Conservation (phyloP, 208 protist genomes). For the Polymyxa betae region DNA sequence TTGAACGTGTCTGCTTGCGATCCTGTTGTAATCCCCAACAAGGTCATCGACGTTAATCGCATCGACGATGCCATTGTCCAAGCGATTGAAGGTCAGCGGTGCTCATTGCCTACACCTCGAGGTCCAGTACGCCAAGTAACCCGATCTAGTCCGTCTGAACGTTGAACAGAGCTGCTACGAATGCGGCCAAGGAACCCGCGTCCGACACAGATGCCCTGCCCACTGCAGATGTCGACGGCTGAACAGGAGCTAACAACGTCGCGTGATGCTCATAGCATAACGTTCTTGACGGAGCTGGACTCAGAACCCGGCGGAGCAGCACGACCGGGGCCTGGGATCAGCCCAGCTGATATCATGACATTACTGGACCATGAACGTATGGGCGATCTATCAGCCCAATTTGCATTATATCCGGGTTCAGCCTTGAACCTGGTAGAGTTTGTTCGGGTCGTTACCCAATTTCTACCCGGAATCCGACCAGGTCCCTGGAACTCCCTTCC, state of each 20-base stretch:
- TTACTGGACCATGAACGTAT: constrained; percentile 1
- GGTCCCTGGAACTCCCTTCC: background rate
- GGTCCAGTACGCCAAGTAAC: too few species aligned
- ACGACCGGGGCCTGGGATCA: background rate
- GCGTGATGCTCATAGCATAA: background rate
- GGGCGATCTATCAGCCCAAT: background rate
- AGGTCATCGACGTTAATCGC: background rate
- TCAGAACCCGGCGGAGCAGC: background rate
- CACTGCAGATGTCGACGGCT: too few species aligned
- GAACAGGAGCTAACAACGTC: too few species aligned
- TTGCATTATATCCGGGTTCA: background rate
- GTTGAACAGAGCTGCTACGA: background rate
- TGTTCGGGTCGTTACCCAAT: background rate
- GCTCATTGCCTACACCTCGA: background rate
- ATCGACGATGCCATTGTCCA: background rate
- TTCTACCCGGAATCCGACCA: background rate
- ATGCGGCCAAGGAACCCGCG: background rate
- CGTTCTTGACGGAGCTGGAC: constrained; percentile 7
- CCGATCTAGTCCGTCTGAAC: too few species aligned
- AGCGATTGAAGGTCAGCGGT: background rate
- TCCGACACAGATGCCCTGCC: background rate
- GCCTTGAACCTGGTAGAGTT: constrained; percentile 16
- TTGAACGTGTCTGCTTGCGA: background rate
- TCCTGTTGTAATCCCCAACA: background rate
- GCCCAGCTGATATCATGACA: constrained; percentile 27